Evolutionary conservation across 305 asterid genomes (phyloP), one percentile per base, ranked within the genome.

Genomic region (Rubia tinctorum): DNA sequence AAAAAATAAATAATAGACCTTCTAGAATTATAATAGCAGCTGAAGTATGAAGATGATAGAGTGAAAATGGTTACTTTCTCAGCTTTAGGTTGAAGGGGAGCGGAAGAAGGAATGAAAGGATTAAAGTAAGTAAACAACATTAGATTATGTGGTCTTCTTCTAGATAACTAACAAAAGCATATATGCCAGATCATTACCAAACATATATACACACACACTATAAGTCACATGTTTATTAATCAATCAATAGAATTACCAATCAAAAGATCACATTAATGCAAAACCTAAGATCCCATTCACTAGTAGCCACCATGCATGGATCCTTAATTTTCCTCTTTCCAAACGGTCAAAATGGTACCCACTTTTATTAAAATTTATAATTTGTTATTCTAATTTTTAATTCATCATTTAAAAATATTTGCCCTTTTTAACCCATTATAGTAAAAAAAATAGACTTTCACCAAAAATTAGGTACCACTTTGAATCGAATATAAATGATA

Each of bases 171-270:
- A 56, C 58, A 75, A 79, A 76, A 30, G 55, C 67, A 23, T 30
- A 30, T 30, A 30, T 82, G 68, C 62, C 74, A 82, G 81, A 87
- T 53, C 59, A 53, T 53, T 53, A 17, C 59, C 59, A 53, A 53
- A 53, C 59, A 53, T 22, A 53, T n/a, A n/a, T 0, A 51, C 58
- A 51, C 79, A 83, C 85, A 80, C 78, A 82, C 72, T 79, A 80
- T 82, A 83, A 72, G 76, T 87, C 95, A 84, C 89, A 86, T 81
- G 88, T 83, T n/a, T 59, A 75, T 63, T 64, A 42, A 75, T 51
- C 53, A 65, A 68, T 82, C 71, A 22, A 60, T 8, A 17, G 66
- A 65, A 14, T 27, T 34, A 42, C 27, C 51, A 40, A 55, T 55
- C 25, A 55, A 40, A 66, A 25, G n/a, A 39, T 27, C 23, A 53